Evolutionary conservation across 129 eudicot genomes (phyloP).

Genomic region (Flaveria bidentis): DNA sequence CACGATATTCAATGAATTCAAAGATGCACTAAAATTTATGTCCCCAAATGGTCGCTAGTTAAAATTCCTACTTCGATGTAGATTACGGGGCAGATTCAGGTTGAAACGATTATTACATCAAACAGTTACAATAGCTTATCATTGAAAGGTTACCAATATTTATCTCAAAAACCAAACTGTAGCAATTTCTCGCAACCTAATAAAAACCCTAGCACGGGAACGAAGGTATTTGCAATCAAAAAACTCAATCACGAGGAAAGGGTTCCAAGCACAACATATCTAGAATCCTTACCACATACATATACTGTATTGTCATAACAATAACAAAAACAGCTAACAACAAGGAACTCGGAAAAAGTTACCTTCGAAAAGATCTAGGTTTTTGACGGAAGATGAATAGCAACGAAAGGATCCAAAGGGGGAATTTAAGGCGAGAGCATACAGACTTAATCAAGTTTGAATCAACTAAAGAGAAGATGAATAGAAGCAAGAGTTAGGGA

Average conservation of each 20-base stretch:
- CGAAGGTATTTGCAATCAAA: conserved; percentile 14
- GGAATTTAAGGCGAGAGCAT: conserved; percentile 16
- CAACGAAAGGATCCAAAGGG: conserved; percentile 5
- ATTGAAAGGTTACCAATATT: not conserved
- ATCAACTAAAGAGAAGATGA: conserved; percentile 2
- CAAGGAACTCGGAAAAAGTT: not conserved
- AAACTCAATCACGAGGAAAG: not conserved
- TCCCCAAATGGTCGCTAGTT: not conserved
- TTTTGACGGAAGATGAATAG: conserved; percentile 26
- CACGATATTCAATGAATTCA: not conserved
- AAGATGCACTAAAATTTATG: not conserved
- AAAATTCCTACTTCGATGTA: not conserved
- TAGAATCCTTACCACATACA: too few species aligned
- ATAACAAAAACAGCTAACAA: not conserved
- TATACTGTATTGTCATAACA: not conserved
- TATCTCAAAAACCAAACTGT: not conserved
- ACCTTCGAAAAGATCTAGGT: conserved; percentile 36
- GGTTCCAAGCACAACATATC: too few species aligned
- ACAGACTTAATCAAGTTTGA: conserved; percentile 6
- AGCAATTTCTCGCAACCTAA: conserved; percentile 8
- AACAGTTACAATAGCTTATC: too few species aligned
- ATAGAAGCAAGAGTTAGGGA: conserved; percentile 8
- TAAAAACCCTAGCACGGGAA: conserved; percentile 31
- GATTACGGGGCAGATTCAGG: conserved; percentile 11
- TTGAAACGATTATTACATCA: not conserved